phyloP scores from a whole-genome alignment of 2,329 filamentous ascomycete genomes.

The Trichophyton benhamiae region DNA sequence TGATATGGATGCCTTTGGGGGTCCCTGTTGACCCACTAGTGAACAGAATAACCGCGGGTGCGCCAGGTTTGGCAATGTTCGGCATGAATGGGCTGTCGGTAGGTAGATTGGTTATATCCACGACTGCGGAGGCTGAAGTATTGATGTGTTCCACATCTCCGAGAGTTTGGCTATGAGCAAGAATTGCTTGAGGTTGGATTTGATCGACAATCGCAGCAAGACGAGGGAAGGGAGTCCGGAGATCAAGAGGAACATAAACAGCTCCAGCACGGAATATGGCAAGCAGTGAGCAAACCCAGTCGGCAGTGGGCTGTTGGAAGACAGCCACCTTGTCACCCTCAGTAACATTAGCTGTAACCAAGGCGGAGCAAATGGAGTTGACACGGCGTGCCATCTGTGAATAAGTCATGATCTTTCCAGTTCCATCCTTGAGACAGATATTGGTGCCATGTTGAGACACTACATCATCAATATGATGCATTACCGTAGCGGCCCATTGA shows the following conservation, averaged over 20 bases:
- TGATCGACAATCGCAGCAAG: constrained; percentile 22
- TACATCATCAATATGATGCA: constrained; percentile 29
- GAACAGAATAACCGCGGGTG: constrained; percentile 26
- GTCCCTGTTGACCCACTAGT: constrained; percentile 20
- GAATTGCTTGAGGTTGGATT: constrained; percentile 20
- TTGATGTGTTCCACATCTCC: constrained; percentile 1
- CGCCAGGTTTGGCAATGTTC: constrained; percentile 19
- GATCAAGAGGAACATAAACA: constrained; percentile 30
- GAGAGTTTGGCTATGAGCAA: constrained; percentile 18
- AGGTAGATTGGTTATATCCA: constrained; percentile 25
- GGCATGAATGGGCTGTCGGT: background rate
- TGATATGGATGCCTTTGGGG: constrained; percentile 34
- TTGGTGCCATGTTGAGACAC: constrained; percentile 11
- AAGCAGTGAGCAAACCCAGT: constrained; percentile 22
- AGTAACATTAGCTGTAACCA: constrained; percentile 15
- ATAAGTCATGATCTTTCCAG: constrained; percentile 26
- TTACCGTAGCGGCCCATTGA: constrained; percentile 19
- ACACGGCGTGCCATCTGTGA: constrained; percentile 23
- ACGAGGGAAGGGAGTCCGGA: constrained; percentile 19
- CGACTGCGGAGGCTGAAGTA: background rate
- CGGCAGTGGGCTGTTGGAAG: constrained; percentile 26
- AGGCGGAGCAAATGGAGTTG: constrained; percentile 23
- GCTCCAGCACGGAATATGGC: constrained; percentile 31
- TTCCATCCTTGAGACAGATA: constrained; percentile 21
- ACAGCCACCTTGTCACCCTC: constrained; percentile 27